Evolutionary conservation across 2,329 filamentous ascomycete species (phyloP), one percentile per base, ranked within the genome.

Genomic region (Grosmannia clavigera): DNA sequence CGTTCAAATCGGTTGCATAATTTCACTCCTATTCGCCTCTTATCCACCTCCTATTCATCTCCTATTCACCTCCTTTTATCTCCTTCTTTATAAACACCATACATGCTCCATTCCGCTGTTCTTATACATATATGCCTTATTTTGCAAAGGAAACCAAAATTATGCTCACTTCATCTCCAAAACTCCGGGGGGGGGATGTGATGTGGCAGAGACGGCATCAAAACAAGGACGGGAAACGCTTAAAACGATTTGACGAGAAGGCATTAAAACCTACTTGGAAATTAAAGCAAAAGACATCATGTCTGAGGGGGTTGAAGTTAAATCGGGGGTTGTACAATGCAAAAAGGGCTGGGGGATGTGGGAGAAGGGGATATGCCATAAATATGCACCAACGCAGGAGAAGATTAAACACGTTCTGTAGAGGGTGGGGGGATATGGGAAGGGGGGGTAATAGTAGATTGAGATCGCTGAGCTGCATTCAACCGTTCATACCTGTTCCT

Each of bases 401-500:
- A 35, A 31, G 33, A 31, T 54, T 31, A 33, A 54, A 33, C 16
- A 35, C 9, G 51, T 54, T 54, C n/a, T 56, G 31, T 16, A 43
- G 29, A 25, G 50, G 22, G 25, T 4, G 46, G 38, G n/a, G 16
- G 22, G 48, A 48, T 14, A 50, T 25, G 2, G 6, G 51, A 25
- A 50, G 38, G 14, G 52, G 50, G 38, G 19, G 43, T 14, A 40
- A 22, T 6, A 60, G 10, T 31, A 35, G 12, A n/a, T 53, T 11
- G 11, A n/a, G 54, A 43, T 10, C 22, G 16, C 29, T 27, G 16
- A 25, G 11, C 5, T 22, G 22, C 46, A 12, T 58, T 35, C 27
- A 31, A 27, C 33, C 22, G 16, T 31, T 22, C 27, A 12, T 38
- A 22, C 33, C 7, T 57, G 12, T 31, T n/a, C 19, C 25, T 70